These are phyloP conservation scores for Suillus americanus DNA, from an alignment of 768 basidiomycete genomes.

Conservation along the genomic window DNA sequence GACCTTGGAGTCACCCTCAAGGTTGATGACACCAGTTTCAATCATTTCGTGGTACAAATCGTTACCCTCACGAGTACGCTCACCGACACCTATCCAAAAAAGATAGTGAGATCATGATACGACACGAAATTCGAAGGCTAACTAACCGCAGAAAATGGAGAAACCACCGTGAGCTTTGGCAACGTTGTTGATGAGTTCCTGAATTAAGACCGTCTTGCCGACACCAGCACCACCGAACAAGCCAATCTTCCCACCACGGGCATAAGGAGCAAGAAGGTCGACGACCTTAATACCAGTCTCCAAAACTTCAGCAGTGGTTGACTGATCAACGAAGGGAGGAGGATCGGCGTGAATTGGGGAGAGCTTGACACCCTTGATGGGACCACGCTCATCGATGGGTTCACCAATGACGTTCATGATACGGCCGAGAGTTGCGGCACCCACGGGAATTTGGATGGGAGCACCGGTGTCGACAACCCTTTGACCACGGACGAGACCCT, in stretches of 20 bases:
- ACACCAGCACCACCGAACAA: conserved; percentile 99
- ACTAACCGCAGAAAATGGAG: conserved; percentile 96
- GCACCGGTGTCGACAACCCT: conserved; percentile 96
- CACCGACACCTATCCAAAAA: conserved; percentile 80
- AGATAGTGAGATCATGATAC: conserved; percentile 12
- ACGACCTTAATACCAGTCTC: conserved; percentile 99
- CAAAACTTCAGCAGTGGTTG: conserved; percentile 96
- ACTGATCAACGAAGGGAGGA: conserved; percentile 97
- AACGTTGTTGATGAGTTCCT: conserved; percentile 99
- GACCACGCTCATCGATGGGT: conserved; percentile 99
- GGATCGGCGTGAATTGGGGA: conserved; percentile 96
- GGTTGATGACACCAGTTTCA: conserved; percentile 99
- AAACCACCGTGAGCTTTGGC: conserved; percentile 99
- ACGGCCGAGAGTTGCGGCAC: conserved; percentile 90
- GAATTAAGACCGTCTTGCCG: conserved; percentile 99
- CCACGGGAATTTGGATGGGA: conserved; percentile 97
- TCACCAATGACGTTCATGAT: conserved; percentile 99
- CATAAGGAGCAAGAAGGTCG: conserved; percentile 98
- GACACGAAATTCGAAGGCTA: not conserved
- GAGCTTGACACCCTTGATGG: conserved; percentile 93
- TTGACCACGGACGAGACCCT: conserved; percentile 99
- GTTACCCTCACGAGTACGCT: conserved; percentile 99
- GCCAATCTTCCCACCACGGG: conserved; percentile 99
- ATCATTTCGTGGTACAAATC: conserved; percentile 99
- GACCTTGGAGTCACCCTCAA: conserved; percentile 99